phyloP scores from a whole-genome alignment of 1,139 yeast genomes.

The Pichia sp. region DNA sequence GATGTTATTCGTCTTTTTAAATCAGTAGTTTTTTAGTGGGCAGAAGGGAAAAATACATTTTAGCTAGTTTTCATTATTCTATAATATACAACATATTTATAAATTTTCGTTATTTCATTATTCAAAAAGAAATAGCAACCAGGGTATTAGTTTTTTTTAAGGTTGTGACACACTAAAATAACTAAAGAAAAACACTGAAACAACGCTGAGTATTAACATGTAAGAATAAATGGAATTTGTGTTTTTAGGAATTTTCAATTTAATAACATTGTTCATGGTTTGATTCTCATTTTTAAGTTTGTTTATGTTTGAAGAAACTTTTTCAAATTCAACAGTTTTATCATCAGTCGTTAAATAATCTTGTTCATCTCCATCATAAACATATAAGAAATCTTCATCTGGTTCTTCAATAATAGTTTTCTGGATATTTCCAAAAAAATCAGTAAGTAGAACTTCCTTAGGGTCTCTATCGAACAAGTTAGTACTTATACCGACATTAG shows the following conservation, averaged over 20 bases:
- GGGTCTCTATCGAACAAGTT: conserved; percentile 69
- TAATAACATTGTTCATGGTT: conserved; percentile 6
- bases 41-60: too few relatives aligned
- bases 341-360: conserved; percentile 1
- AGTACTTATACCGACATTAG: conserved; percentile 85
- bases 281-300: too few relatives aligned
- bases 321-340: neutral
- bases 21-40: conserved; percentile 6
- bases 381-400: conserved; percentile 9
- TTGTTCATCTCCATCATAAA: conserved; percentile 11
- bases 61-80: too few relatives aligned
- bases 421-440: conserved; percentile 92
- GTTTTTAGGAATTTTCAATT: neutral
- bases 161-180: neutral
- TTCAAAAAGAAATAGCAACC: too few relatives aligned
- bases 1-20: conserved; percentile 22
- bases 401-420: conserved; percentile 57
- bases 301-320: neutral
- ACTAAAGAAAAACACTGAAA: neutral
- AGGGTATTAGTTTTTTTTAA: too few relatives aligned
- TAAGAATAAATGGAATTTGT: conserved; percentile 2
- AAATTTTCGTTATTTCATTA: too few relatives aligned
- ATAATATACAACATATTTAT: too few relatives aligned
- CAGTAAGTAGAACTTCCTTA: conserved; percentile 72
- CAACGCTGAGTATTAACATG: neutral